Evolutionary conservation across 345 rosid genomes (phyloP).

Genomic region (Eutrema heterophyllum): DNA sequence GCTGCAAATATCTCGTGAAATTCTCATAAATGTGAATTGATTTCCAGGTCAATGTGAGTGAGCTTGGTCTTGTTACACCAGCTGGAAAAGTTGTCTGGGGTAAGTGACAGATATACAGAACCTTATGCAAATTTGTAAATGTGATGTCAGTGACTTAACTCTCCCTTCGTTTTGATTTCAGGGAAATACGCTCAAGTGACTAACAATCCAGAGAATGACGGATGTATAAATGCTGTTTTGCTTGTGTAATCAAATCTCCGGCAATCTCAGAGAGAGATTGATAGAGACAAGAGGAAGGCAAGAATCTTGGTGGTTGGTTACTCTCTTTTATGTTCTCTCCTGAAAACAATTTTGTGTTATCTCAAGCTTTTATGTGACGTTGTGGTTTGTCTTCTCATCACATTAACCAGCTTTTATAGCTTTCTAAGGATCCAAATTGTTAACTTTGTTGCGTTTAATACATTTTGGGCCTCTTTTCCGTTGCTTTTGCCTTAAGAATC

Average conservation of each 20-base stretch:
- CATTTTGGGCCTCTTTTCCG: neutral
- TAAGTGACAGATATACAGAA: conserved; percentile 27
- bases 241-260: conserved; percentile 47
- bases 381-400: neutral
- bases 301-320: neutral
- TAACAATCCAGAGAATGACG: conserved; percentile 89
- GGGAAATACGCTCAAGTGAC: conserved; percentile 97
- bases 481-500: neutral
- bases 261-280: neutral
- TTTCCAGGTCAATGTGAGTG: conserved; percentile 89
- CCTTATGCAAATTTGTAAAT: neutral
- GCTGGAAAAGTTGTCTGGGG: conserved; percentile 96
- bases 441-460: neutral
- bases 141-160: neutral
- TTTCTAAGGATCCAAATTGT: neutral
- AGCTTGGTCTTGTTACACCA: conserved; percentile 89
- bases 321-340: neutral
- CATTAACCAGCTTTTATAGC: neutral
- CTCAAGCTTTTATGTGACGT: neutral
- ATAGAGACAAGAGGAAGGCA: neutral
- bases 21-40: neutral
- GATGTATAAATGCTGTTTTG: conserved; percentile 82
- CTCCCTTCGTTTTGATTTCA: conserved; percentile 31
- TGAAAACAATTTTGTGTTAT: neutral
- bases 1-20: neutral